Evolutionary conservation across 495 filamentous ascomycete species (phyloP), one percentile per base, ranked within the genome.

Genomic region (Tuber melanosporum): DNA sequence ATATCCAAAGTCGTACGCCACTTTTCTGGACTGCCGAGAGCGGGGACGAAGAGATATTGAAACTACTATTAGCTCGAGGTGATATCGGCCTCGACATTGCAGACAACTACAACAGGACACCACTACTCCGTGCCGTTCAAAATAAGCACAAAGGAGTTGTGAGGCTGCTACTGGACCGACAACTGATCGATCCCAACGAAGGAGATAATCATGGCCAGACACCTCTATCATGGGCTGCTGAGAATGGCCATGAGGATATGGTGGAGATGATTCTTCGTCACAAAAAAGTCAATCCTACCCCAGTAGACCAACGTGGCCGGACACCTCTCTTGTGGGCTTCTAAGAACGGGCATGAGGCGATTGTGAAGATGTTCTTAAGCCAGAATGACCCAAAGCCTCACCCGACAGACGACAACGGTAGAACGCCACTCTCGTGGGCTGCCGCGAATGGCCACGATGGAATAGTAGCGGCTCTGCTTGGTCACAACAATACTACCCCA

Each of bases 351-450:
- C 73, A 52, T 7, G 76, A 72, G 10, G 39, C 17, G n/a, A 66
- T 77, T 42, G 69, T 77, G 12, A 44, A 73, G 39, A 66, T 77
- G 22, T 66, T 72, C 14, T 19, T 79, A 10, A 41, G 42, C 32
- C 39, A 43, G 45, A 62, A 57, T 47, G 71, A 74, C 36, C 71
- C 71, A 46, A 32, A 62, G 26, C 52, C 52, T n/a, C 46, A 70
- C 26, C 15, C n/a, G 6, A 44, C 26, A n/a, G 73, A 69, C 69
- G 14, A 76, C 47, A 32, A 19, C 42, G 69, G 74, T 36, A 69
- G 75, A 39, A 78, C 66, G n/a, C 41, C 72, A 15, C 78, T 79
- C 32, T 73, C 78, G 14, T 78, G 45, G 72, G 75, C 75, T 17
- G 71, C 52, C 20, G 42, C 43, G 6, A 44, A 71, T 43, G 71